Evolutionary conservation across 78 protist species (phyloP).

Genomic region (Chrysochromulina parva): DNA sequence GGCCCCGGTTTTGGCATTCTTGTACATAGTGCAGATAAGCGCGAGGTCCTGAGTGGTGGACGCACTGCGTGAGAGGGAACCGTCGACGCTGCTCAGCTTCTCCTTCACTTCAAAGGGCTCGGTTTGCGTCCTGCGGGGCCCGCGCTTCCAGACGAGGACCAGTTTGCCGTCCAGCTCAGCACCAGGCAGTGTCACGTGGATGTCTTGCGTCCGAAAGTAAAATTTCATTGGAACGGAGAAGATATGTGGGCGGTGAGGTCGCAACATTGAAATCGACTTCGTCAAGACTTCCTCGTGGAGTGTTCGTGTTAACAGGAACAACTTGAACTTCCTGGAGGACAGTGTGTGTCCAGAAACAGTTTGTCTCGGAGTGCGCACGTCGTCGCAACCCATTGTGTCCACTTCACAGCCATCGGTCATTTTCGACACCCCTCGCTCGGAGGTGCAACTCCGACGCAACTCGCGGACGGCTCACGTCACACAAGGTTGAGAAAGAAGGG

Average conservation of each 20-base stretch:
- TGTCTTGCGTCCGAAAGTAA: slow-evolving; percentile 3
- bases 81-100: neutral
- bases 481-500: too few species aligned
- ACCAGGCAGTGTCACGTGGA: neutral
- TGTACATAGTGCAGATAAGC: neutral
- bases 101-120: neutral
- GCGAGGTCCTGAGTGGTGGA: neutral
- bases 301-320: too few species aligned
- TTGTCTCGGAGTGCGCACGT: too few species aligned
- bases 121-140: neutral
- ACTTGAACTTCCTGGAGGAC: too few species aligned
- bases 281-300: too few species aligned
- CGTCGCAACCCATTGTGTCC: too few species aligned
- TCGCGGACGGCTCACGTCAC: too few species aligned
- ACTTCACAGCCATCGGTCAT: too few species aligned
- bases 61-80: neutral
- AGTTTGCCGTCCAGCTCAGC: neutral
- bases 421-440: too few species aligned
- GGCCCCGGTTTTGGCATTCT: neutral
- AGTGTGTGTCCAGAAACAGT: too few species aligned
- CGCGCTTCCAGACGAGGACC: neutral
- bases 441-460: too few species aligned
- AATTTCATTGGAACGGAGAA: neutral
- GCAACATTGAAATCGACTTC: too few species aligned
- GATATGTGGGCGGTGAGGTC: neutral